A percentile compares a stretch with the other conserved stretches of the same genome.
Evolutionary conservation across 208 protist genomes (phyloP).

Genomic region (Zelonia costaricensis): DNA sequence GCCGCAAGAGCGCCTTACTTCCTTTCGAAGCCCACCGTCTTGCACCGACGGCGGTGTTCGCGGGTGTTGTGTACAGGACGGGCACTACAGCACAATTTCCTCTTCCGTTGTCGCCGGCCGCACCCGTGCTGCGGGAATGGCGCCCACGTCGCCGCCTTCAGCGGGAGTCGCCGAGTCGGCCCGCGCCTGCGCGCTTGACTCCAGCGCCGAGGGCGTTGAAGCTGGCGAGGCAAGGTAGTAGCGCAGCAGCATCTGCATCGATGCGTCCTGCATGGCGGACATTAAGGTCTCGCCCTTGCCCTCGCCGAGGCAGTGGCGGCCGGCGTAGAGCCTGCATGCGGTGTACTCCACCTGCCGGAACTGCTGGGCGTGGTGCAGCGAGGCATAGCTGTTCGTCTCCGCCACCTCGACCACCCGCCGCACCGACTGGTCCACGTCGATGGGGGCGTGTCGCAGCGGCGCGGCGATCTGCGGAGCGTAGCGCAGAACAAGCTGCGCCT

Average conservation of each 20-base stretch:
- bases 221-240: slow-evolving; percentile 63
- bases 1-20: no score
- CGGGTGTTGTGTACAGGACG: no score
- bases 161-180: neutral
- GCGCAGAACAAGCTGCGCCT: slow-evolving; percentile 84
- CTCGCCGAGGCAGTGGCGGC: slow-evolving; percentile 72
- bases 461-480: slow-evolving; percentile 68
- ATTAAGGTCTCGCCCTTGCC: slow-evolving; percentile 88
- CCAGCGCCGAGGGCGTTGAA: neutral
- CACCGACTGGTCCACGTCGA: slow-evolving; percentile 87
- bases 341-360: slow-evolving; percentile 85
- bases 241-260: slow-evolving; percentile 69
- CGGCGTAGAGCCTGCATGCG: slow-evolving; percentile 74
- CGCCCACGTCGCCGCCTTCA: neutral
- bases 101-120: slow-evolving; percentile 30
- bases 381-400: slow-evolving; percentile 87
- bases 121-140: slow-evolving; percentile 23
- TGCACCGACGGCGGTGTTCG: no score
- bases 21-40: no score
- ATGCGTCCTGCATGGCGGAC: slow-evolving; percentile 80
- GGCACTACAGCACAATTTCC: slow-evolving; percentile 41
- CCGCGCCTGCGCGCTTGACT: neutral
- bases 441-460: slow-evolving; percentile 43
- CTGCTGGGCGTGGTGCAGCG: slow-evolving; percentile 70
- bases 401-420: slow-evolving; percentile 78